These are phyloP conservation scores for Lichtheimia ornata DNA, from an alignment of 371 early-diverging fungal species.

Conservation along the genomic window DNA sequence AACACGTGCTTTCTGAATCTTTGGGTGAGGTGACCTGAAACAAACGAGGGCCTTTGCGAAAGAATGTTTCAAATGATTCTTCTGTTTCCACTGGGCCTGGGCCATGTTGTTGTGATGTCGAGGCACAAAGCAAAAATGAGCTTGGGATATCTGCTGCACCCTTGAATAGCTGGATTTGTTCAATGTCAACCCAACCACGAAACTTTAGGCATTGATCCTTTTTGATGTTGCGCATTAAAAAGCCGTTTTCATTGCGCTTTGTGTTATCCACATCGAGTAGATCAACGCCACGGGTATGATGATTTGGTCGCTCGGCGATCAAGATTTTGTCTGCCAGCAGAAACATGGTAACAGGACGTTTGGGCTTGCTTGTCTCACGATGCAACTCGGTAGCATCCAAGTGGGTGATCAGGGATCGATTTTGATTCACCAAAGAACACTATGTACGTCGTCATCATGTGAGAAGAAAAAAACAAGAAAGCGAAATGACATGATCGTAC, in stretches of 20 bases:
- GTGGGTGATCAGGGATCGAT: constrained; percentile 36
- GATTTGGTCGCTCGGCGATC: constrained; percentile 41
- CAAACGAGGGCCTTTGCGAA: constrained; percentile 34
- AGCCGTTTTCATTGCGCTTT: constrained; percentile 8
- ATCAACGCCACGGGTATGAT: constrained; percentile 25
- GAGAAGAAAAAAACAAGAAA: constrained; percentile 11
- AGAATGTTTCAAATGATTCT: constrained; percentile 35
- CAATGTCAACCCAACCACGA: constrained; percentile 51
- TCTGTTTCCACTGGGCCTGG: constrained; percentile 17
- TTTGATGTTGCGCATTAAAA: constrained; percentile 12
- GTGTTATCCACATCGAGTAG: constrained; percentile 17
- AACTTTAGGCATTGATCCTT: constrained; percentile 34
- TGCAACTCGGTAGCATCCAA: constrained; percentile 48
- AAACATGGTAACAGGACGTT: constrained; percentile 41
- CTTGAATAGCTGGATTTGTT: constrained; percentile 41
- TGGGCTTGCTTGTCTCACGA: constrained; percentile 24
- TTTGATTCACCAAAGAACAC: constrained; percentile 44
- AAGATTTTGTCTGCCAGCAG: constrained; percentile 47
- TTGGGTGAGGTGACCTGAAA: constrained; percentile 8
- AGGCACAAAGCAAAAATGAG: constrained; percentile 38
- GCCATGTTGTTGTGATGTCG: constrained; percentile 6
- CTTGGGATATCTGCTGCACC: constrained; percentile 42
- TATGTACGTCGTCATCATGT: constrained; percentile 8
- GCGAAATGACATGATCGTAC: constrained; percentile 4
- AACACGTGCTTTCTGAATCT: not conserved